Evolutionary conservation across 2,329 filamentous ascomycete species (phyloP).

Genomic region (Diaporthe citri): DNA sequence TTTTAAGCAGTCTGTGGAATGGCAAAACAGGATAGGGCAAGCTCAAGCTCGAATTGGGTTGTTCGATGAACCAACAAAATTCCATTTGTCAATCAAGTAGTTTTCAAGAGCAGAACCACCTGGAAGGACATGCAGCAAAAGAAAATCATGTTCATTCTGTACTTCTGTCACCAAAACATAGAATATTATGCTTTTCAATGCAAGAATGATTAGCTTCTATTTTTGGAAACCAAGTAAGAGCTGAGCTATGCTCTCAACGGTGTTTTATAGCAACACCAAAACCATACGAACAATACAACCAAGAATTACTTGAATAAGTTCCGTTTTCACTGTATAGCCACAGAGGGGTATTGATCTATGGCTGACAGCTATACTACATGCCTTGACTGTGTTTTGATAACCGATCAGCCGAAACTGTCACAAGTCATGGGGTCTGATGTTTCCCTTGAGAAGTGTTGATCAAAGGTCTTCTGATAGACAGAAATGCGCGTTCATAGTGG

Average conservation of each 20-base stretch:
- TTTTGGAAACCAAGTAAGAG: not conserved
- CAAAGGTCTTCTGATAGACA: no score
- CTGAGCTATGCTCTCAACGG: not conserved
- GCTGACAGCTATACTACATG: not conserved
- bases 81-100: not conserved
- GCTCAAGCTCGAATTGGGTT: not conserved
- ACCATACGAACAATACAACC: not conserved
- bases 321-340: no score
- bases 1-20: not conserved
- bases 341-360: not conserved
- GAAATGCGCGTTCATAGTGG: no score
- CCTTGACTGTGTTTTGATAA: not conserved
- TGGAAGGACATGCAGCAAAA: not conserved
- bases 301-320: not conserved
- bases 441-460: no score
- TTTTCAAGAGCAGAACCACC: not conserved
- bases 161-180: not conserved
- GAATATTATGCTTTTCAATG: not conserved
- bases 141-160: not conserved
- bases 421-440: no score
- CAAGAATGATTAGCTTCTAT: not conserved
- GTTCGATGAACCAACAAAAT: not conserved
- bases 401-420: no score
- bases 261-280: no score
- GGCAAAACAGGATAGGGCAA: not conserved